phyloP scores from a whole-genome alignment of 805 yeast genomes.

The Kregervanrija fluxuum region DNA sequence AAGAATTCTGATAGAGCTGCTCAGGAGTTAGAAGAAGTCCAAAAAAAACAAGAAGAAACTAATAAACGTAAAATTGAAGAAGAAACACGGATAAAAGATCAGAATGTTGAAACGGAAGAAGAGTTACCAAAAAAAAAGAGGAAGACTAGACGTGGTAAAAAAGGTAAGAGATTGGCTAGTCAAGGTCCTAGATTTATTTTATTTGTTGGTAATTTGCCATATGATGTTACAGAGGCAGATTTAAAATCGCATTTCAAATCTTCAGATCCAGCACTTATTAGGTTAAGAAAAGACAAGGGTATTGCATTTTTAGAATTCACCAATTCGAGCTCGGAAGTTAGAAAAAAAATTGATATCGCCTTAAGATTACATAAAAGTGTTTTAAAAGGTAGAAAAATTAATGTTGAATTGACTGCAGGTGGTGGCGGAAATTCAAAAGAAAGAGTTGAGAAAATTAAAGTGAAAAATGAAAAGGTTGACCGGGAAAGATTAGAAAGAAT shows the following conservation, averaged over 20 bases:
- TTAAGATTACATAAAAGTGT: slow-evolving; percentile 74
- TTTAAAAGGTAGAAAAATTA: slow-evolving; percentile 68
- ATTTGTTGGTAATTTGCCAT: slow-evolving; percentile 89
- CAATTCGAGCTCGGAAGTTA: slow-evolving; percentile 45
- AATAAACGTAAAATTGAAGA: slow-evolving; percentile 22
- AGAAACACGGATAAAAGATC: slow-evolving; percentile 21
- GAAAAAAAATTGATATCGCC: slow-evolving; percentile 77
- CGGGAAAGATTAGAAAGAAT: slow-evolving; percentile 62
- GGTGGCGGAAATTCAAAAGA: slow-evolving; percentile 89
- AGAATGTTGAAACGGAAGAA: slow-evolving; percentile 17
- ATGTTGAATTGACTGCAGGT: slow-evolving; percentile 95
- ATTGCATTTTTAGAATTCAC: slow-evolving; percentile 87
- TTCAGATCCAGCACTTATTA: slow-evolving; percentile 63
- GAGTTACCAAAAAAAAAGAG: slow-evolving; percentile 51
- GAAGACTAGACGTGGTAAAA: slow-evolving; percentile 73
- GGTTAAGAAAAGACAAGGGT: slow-evolving; percentile 80
- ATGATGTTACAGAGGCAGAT: slow-evolving; percentile 54
- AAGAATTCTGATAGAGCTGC: slow-evolving; percentile 30
- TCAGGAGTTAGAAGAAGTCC: slow-evolving; percentile 26
- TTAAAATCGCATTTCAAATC: slow-evolving; percentile 66
- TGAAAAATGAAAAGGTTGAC: slow-evolving; percentile 68
- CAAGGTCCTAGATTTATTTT: slow-evolving; percentile 57
- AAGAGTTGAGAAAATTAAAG: slow-evolving; percentile 62
- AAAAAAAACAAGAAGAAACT: slow-evolving; percentile 11
- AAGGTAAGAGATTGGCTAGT: slow-evolving; percentile 44